These are phyloP conservation scores for Ceratobasidium sp. DNA, from an alignment of 1,284 basidiomycete species.

Conservation along the genomic window DNA sequence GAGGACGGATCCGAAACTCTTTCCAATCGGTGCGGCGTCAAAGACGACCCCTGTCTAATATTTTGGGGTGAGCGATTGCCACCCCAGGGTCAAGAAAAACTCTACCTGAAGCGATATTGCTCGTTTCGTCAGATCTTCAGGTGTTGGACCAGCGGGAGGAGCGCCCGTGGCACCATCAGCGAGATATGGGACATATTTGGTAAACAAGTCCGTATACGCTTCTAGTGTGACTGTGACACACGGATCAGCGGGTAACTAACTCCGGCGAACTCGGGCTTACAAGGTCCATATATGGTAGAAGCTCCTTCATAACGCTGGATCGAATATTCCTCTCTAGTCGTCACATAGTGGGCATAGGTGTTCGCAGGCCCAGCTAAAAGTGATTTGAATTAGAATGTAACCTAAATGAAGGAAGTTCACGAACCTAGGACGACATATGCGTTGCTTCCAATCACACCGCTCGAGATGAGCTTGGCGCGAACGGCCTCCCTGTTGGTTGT, in stretches of 20 bases:
- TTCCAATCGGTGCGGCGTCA: conserved; percentile 64
- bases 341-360: conserved; percentile 61
- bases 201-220: conserved; percentile 80
- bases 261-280: conserved; percentile 53
- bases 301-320: conserved; percentile 84
- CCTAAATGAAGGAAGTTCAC: neutral
- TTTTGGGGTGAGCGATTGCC: neutral
- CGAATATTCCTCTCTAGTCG: conserved; percentile 76
- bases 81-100: conserved; percentile 12
- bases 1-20: conserved; percentile 70
- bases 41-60: conserved; percentile 66
- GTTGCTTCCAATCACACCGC: conserved; percentile 65
- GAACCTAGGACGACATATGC: conserved; percentile 71
- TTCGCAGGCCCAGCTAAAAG: conserved; percentile 72
- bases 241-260: conserved; percentile 9
- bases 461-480: conserved; percentile 66
- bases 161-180: conserved; percentile 58
- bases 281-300: conserved; percentile 78
- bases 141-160: conserved; percentile 68
- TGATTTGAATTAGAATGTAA: neutral
- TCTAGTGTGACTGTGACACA: conserved; percentile 67
- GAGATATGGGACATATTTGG: conserved; percentile 67
- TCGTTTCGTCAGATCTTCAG: conserved; percentile 67
- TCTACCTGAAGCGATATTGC: conserved; percentile 72
- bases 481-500: conserved; percentile 60